These are phyloP conservation scores for Phytophthora niederhauseri DNA, from an alignment of 352 stramenopile genomes.

Conservation along the genomic window DNA sequence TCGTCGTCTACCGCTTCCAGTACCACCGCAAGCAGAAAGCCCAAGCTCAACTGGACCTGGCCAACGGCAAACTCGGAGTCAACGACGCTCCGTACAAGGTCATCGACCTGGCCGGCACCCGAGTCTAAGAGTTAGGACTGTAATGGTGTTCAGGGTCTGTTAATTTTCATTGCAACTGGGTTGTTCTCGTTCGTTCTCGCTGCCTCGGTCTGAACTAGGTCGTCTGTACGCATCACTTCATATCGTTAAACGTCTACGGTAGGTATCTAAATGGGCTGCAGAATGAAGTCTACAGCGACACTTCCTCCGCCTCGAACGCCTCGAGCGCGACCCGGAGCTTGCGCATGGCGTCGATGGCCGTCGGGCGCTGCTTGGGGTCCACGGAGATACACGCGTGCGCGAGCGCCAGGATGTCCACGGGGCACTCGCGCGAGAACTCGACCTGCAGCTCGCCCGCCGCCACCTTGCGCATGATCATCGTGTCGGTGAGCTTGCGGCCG, in stretches of 20 bases:
- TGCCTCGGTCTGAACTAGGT: not conserved
- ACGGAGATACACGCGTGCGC: conserved; percentile 43
- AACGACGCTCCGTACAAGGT: conserved; percentile 33
- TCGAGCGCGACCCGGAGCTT: conserved; percentile 39
- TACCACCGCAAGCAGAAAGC: conserved; percentile 14
- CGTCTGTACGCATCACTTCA: conserved; percentile 23
- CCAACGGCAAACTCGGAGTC: conserved; percentile 28
- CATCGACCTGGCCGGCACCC: conserved; percentile 19
- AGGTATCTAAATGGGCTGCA: conserved; percentile 12
- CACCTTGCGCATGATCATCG: conserved; percentile 50
- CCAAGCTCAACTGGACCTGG: conserved; percentile 18
- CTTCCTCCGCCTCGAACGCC: conserved; percentile 36
- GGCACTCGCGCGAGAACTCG: conserved; percentile 43
- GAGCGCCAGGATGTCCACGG: conserved; percentile 30
- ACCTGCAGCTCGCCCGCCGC: conserved; percentile 37
- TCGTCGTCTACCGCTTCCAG: conserved; percentile 18
- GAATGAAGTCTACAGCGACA: conserved; percentile 32
- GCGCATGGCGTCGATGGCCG: conserved; percentile 39
- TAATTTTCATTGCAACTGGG: conserved; percentile 9
- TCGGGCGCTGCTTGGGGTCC: conserved; percentile 40
- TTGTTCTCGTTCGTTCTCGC: not conserved
- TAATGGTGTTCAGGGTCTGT: not conserved
- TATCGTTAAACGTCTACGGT: conserved; percentile 37
- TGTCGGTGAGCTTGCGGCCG: conserved; percentile 40
- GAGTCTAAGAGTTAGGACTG: conserved; percentile 4